Percentiles rank a stretch among this genome's conserved stretches.
These are phyloP conservation scores for Phialophora verrucosa DNA, from an alignment of 2,329 filamentous ascomycete species.

Conservation along the genomic window DNA sequence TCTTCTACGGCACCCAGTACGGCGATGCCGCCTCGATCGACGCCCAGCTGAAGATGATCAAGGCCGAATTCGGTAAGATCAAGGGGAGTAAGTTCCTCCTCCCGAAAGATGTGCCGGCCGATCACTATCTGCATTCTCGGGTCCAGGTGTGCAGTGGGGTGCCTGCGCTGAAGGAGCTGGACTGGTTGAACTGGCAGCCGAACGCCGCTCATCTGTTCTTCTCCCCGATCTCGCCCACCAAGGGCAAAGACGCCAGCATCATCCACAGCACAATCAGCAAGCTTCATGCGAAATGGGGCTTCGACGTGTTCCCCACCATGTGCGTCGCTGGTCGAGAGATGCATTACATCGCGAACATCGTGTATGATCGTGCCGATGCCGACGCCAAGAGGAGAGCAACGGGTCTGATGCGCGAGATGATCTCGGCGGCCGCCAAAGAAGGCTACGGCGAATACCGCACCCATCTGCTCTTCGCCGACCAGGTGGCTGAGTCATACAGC, in stretches of 20 bases:
- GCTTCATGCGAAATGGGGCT: conserved; percentile 35
- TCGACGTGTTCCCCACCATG: conserved; percentile 39
- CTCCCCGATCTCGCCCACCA: conserved; percentile 46
- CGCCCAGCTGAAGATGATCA: conserved; percentile 41
- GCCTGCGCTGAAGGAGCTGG: conserved; percentile 43
- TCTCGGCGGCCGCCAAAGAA: conserved; percentile 48
- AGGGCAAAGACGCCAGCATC: conserved; percentile 42
- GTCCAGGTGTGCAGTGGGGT: conserved; percentile 41
- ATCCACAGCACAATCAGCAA: conserved; percentile 41
- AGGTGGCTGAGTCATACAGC: conserved; percentile 53
- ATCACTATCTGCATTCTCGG: conserved; percentile 43
- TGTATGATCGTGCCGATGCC: conserved; percentile 42
- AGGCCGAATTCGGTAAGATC: conserved; percentile 41
- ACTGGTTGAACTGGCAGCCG: conserved; percentile 46
- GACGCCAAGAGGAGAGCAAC: conserved; percentile 41
- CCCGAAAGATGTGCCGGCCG: conserved; percentile 42
- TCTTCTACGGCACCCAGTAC: conserved; percentile 45
- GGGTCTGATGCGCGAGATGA: conserved; percentile 43
- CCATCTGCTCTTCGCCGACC: conserved; percentile 54
- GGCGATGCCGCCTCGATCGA: conserved; percentile 39
- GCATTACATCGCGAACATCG: conserved; percentile 46
- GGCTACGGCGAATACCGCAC: conserved; percentile 57
- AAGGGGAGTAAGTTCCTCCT: conserved; percentile 44
- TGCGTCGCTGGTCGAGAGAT: conserved; percentile 42
- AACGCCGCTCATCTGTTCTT: conserved; percentile 46